Conservation (phyloP, 441 rosid species). For the Gossypium aridum region DNA sequence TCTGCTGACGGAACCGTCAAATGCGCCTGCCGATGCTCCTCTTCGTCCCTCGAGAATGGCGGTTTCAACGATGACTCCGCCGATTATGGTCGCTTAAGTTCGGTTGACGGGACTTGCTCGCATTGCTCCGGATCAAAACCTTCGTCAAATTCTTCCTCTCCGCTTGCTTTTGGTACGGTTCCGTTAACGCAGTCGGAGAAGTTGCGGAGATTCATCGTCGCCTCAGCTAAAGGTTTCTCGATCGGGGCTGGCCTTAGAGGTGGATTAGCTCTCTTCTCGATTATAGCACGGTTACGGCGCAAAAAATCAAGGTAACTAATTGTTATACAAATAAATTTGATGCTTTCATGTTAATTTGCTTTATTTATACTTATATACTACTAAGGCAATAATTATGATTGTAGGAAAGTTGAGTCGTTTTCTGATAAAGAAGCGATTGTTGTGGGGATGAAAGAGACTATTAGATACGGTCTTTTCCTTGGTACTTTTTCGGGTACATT, state of each 20-base stretch:
- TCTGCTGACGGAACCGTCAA: background rate
- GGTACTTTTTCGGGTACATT: constrained; percentile 90
- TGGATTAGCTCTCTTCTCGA: constrained; percentile 73
- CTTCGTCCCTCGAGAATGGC: constrained; percentile 9
- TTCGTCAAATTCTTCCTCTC: constrained; percentile 25
- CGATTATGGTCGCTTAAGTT: background rate
- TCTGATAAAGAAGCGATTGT: constrained; percentile 59
- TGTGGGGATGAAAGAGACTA: constrained; percentile 69
- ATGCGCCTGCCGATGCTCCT: constrained; percentile 9
- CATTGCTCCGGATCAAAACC: constrained; percentile 32
- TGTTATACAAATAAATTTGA: background rate
- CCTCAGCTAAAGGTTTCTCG: constrained; percentile 76
- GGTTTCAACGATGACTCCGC: background rate
- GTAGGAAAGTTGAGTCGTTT: constrained; percentile 54
- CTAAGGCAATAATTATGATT: background rate
- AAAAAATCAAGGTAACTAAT: constrained; percentile 38
- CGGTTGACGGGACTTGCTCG: constrained; percentile 18
- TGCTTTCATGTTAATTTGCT: background rate
- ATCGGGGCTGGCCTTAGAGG: constrained; percentile 96
- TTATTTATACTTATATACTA: background rate
- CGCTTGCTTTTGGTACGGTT: constrained; percentile 20
- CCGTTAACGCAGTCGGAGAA: constrained; percentile 45
- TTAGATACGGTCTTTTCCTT: constrained; percentile 80
- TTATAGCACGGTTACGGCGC: constrained; percentile 63
- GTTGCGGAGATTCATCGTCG: constrained; percentile 51